Percentiles rank a stretch among this genome's conserved stretches.
These are phyloP conservation scores for Rhizoctonia solani DNA, from an alignment of 1,284 basidiomycete species.

Conservation along the genomic window DNA sequence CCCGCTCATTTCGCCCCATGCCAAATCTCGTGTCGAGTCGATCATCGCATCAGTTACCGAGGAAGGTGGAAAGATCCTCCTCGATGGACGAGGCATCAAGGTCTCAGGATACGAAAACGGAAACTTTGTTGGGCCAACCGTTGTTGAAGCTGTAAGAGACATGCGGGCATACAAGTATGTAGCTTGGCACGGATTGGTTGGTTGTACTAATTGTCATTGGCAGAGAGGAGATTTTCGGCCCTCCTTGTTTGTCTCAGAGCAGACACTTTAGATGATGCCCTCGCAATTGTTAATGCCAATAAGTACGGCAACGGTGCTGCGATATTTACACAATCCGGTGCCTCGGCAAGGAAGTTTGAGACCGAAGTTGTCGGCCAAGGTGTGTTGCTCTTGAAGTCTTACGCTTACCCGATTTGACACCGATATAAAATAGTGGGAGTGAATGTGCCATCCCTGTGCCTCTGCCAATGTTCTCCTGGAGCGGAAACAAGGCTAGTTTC, in stretches of 20 bases:
- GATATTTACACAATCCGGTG: slow-evolving; percentile 96
- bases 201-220: slow-evolving; percentile 10
- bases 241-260: slow-evolving; percentile 81
- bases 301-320: slow-evolving; percentile 93
- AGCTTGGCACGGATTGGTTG: background rate
- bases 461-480: slow-evolving; percentile 91
- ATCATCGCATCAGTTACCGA: slow-evolving; percentile 81
- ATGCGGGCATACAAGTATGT: slow-evolving; percentile 88
- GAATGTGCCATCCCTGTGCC: slow-evolving; percentile 94
- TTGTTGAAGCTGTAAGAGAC: slow-evolving; percentile 78
- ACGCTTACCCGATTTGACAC: background rate
- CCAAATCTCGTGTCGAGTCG: slow-evolving; percentile 76
- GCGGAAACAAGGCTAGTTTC: slow-evolving; percentile 87
- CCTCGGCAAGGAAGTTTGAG: slow-evolving; percentile 94
- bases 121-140: slow-evolving; percentile 94
- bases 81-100: slow-evolving; percentile 79
- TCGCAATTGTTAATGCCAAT: slow-evolving; percentile 88
- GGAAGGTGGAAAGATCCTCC: slow-evolving; percentile 85
- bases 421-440: slow-evolving; percentile 65
- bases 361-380: slow-evolving; percentile 82
- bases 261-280: slow-evolving; percentile 88
- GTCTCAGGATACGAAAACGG: slow-evolving; percentile 84
- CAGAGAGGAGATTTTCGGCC: slow-evolving; percentile 95
- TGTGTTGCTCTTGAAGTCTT: slow-evolving; percentile 1
- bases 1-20: slow-evolving; percentile 88